phyloP scores from a whole-genome alignment of 2,329 filamentous ascomycete species.

The Hypoxylon sp. region DNA sequence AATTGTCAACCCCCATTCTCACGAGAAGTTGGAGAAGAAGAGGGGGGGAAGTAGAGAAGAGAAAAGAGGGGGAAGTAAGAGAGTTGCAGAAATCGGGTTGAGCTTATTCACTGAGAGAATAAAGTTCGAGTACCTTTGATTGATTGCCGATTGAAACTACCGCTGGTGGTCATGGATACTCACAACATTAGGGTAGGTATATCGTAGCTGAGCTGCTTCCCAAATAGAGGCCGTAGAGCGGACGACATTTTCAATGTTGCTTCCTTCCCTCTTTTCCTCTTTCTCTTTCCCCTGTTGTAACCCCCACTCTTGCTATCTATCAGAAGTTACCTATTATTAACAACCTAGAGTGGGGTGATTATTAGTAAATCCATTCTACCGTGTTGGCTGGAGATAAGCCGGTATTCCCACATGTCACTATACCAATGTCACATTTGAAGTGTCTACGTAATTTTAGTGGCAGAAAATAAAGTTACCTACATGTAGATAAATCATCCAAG shows the following conservation, averaged over 20 bases:
- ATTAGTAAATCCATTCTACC: conserved; percentile 1
- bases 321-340: conserved; percentile 4
- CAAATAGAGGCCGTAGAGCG: conserved; percentile 16
- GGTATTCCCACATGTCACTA: conserved; percentile 9
- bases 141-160: conserved; percentile 1
- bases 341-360: conserved; percentile 29
- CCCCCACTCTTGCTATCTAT: conserved; percentile 39
- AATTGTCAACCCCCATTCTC: conserved; percentile 39
- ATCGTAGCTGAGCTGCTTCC: background rate
- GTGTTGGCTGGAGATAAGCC: conserved; percentile 37
- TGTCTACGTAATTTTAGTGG: background rate
- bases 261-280: conserved; percentile 1
- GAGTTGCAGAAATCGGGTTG: background rate
- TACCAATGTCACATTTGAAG: background rate
- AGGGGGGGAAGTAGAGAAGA: background rate
- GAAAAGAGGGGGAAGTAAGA: conserved; percentile 11
- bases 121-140: conserved; percentile 10
- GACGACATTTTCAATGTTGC: conserved; percentile 7
- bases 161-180: background rate
- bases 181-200: conserved; percentile 2
- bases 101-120: conserved; percentile 10
- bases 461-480: background rate
- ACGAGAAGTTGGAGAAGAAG: background rate
- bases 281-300: background rate
- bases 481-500: too few species aligned